A percentile compares a stretch with the other conserved stretches of the same genome.
Conservation (phyloP, 129 eudicot species). For the Cynara cardunculus region DNA sequence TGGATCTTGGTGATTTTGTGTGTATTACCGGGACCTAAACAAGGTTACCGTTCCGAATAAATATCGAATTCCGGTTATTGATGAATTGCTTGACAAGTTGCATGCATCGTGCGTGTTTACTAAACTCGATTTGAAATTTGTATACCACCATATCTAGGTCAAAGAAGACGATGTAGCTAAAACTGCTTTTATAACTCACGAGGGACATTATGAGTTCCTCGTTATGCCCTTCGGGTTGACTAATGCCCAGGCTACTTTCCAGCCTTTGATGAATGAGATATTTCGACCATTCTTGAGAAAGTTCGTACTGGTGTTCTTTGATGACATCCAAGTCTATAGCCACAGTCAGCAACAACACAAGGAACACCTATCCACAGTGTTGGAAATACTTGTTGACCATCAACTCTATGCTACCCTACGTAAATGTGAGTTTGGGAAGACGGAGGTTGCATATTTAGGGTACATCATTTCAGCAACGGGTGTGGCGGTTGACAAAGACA, state of each 20-base stretch:
- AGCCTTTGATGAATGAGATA: not conserved
- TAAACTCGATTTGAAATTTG: not conserved
- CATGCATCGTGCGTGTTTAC: not conserved
- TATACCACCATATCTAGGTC: not conserved
- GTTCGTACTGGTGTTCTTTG: not conserved
- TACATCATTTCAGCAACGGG: not conserved
- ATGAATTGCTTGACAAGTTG: not conserved
- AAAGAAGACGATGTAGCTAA: not conserved
- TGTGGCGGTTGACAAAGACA: not conserved
- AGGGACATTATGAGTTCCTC: not conserved
- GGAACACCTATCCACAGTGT: not conserved
- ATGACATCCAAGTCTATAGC: not conserved
- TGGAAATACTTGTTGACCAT: too few species aligned
- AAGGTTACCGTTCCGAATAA: not conserved
- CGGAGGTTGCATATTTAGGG: not conserved
- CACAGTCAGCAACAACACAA: not conserved
- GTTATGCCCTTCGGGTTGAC: not conserved
- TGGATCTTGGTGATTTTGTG: not conserved
- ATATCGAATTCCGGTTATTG: not conserved
- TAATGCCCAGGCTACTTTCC: not conserved
- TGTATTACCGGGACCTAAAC: not conserved
- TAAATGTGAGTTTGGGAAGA: not conserved
- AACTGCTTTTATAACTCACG: not conserved
- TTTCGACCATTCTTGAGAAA: not conserved
- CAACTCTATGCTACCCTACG: not conserved